Percentiles rank a stretch among this genome's conserved stretches.
These are phyloP conservation scores for Boletus huronensis DNA, from an alignment of 768 basidiomycete genomes.

Conservation along the genomic window DNA sequence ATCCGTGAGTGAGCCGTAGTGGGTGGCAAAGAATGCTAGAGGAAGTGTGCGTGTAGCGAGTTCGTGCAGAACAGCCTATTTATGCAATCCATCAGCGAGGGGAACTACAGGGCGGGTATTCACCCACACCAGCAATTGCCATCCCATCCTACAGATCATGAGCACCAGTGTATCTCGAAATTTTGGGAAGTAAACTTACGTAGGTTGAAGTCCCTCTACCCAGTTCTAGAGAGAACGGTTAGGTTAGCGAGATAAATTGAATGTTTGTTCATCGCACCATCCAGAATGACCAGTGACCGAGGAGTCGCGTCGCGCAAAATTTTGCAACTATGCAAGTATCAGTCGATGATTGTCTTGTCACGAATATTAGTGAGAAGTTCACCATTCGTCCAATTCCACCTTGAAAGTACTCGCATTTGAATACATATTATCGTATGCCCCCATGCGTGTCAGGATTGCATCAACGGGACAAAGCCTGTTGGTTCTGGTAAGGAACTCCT, in stretches of 20 bases:
- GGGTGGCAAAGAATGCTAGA: constrained; percentile 94
- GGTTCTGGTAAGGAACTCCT: constrained; percentile 5
- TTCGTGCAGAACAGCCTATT: constrained; percentile 86
- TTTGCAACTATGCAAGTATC: constrained; percentile 62
- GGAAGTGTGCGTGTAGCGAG: constrained; percentile 91
- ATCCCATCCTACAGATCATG: constrained; percentile 75
- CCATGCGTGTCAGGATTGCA: constrained; percentile 94
- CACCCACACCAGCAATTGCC: constrained; percentile 86
- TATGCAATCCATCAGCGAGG: constrained; percentile 5
- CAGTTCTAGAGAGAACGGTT: constrained; percentile 56
- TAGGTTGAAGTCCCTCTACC: constrained; percentile 95
- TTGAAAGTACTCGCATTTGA: constrained; percentile 95
- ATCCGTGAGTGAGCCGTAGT: constrained; percentile 93
- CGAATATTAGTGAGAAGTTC: constrained; percentile 4
- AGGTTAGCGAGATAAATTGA: constrained; percentile 13
- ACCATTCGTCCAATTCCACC: constrained; percentile 98
- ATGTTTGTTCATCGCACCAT: constrained; percentile 53
- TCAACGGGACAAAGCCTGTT: constrained; percentile 83
- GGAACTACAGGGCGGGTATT: neutral
- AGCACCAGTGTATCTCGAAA: constrained; percentile 10
- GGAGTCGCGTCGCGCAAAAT: constrained; percentile 93
- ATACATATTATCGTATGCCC: constrained; percentile 98
- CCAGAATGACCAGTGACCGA: constrained; percentile 88
- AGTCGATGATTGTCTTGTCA: neutral
- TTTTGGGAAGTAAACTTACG: constrained; percentile 40